phyloP scores from a whole-genome alignment of 768 basidiomycete genomes.

The Suillus sp. region DNA sequence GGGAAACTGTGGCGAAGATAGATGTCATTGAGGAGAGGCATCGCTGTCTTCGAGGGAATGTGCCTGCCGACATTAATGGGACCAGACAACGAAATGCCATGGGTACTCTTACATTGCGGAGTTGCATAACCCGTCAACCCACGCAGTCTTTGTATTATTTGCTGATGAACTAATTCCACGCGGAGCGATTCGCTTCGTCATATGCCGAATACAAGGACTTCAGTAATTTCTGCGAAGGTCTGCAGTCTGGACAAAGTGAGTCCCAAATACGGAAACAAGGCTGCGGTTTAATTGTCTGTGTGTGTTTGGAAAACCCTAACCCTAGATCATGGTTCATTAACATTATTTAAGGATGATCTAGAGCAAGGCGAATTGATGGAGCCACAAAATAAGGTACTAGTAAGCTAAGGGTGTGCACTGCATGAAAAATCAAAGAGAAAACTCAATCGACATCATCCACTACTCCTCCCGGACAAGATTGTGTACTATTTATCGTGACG shows the following conservation, averaged over 20 bases:
- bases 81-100: conserved; percentile 16
- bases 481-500: conserved; percentile 9
- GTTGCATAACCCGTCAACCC: not conserved
- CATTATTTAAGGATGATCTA: not conserved
- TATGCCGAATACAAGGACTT: conserved; percentile 15
- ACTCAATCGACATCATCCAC: conserved; percentile 39
- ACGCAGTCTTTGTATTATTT: conserved; percentile 22
- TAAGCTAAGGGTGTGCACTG: conserved; percentile 17
- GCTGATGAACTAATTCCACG: not conserved
- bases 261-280: conserved; percentile 35
- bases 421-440: not conserved
- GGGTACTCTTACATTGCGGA: conserved; percentile 8
- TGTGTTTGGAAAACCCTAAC: conserved; percentile 15
- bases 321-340: conserved; percentile 9
- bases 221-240: not conserved
- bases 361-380: not conserved
- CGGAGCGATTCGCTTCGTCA: not conserved
- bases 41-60: conserved; percentile 5
- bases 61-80: conserved; percentile 6
- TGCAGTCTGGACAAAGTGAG: conserved; percentile 27
- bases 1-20: conserved; percentile 10
- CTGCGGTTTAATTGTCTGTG: conserved; percentile 17
- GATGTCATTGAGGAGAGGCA: not conserved
- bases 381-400: conserved; percentile 15
- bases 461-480: conserved; percentile 18